Conservation (phyloP, 768 basidiomycete species). For the Suillus placidus region DNA sequence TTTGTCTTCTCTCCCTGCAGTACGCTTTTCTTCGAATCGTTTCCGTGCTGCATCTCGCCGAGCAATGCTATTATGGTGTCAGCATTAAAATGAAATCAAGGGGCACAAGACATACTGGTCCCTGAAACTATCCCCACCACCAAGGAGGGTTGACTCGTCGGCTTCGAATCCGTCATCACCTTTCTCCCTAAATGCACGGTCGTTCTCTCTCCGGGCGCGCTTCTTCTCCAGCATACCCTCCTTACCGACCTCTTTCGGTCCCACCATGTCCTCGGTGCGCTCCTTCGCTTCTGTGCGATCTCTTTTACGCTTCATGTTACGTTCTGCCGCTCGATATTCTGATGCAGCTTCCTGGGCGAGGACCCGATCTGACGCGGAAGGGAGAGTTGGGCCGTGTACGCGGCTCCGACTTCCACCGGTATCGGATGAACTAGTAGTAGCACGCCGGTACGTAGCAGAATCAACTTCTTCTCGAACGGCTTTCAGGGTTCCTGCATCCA, state of each 20-base stretch:
- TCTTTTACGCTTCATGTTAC: constrained; percentile 63
- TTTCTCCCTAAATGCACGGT: constrained; percentile 69
- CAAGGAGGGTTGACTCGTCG: constrained; percentile 79
- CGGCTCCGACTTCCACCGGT: constrained; percentile 38
- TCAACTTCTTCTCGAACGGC: constrained; percentile 61
- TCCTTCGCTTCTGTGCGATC: constrained; percentile 68
- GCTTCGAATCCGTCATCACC: constrained; percentile 78
- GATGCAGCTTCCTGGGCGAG: constrained; percentile 65
- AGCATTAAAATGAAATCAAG: not conserved
- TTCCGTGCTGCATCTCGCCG: constrained; percentile 71
- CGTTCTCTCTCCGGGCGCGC: constrained; percentile 67
- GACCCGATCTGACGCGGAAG: constrained; percentile 67
- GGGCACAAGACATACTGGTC: constrained; percentile 57
- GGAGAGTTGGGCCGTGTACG: constrained; percentile 68
- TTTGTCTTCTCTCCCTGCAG: constrained; percentile 48
- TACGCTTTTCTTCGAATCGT: constrained; percentile 58
- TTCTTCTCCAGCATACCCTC: constrained; percentile 91
- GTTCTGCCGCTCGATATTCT: constrained; percentile 56
- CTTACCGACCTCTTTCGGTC: constrained; percentile 78
- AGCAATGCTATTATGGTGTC: constrained; percentile 57
- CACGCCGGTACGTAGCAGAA: constrained; percentile 41
- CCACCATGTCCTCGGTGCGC: constrained; percentile 73
- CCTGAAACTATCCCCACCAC: constrained; percentile 81
- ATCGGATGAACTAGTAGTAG: constrained; percentile 16
- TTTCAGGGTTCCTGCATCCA: constrained; percentile 60